Evolutionary conservation across 2,329 filamentous ascomycete genomes (phyloP).

Genomic region (Trichoderma sp.): DNA sequence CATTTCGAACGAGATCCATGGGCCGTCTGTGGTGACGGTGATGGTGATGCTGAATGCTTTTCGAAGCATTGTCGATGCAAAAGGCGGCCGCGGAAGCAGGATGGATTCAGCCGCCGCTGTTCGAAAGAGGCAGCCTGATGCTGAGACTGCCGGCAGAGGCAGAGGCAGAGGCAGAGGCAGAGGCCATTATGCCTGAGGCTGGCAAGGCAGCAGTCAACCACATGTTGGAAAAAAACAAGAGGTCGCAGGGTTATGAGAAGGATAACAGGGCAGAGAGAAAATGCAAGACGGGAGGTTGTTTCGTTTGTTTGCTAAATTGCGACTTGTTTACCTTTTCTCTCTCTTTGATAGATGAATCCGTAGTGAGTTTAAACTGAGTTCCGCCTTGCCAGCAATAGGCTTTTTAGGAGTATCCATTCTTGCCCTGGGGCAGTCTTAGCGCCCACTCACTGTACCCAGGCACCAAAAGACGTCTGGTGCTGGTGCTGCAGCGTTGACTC

Average conservation of each 20-base stretch:
- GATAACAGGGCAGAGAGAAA: background rate
- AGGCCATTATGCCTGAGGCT: background rate
- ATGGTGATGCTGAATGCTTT: background rate
- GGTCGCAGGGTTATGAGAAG: background rate
- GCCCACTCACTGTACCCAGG: background rate
- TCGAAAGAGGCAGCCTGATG: background rate
- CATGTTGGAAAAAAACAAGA: background rate
- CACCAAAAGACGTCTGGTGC: background rate
- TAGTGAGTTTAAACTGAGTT: background rate
- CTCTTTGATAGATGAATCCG: background rate
- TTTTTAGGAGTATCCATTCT: background rate
- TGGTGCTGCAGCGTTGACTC: background rate
- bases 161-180: background rate
- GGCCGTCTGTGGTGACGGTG: background rate
- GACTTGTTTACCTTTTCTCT: background rate
- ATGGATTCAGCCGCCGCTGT: slow-evolving; percentile 9
- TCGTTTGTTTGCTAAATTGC: background rate
- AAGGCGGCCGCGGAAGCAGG: background rate
- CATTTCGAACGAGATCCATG: background rate
- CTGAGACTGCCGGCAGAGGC: background rate
- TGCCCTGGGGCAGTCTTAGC: background rate
- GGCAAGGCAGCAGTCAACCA: background rate
- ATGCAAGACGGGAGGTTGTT: background rate
- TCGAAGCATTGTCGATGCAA: background rate
- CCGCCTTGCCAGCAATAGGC: background rate